Percentiles rank a stretch among this genome's conserved stretches.
Conservation (phyloP, 2,329 filamentous ascomycete species). For the Zymoseptoria brevis region DNA sequence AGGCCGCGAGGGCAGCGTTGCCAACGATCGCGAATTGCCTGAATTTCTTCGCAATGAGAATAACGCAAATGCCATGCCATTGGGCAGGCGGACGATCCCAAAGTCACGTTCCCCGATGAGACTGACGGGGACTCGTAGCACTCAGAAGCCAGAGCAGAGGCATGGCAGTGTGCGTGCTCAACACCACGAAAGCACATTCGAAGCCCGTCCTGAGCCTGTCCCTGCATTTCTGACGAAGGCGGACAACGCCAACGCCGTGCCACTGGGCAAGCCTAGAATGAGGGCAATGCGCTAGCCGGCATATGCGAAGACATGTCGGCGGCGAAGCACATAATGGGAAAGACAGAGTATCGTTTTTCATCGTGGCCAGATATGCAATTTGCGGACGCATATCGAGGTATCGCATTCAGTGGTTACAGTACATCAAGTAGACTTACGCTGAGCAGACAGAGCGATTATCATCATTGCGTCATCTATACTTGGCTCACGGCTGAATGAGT, state of each 20-base stretch:
- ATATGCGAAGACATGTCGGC: neutral
- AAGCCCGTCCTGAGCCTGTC: neutral
- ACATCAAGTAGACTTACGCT: neutral
- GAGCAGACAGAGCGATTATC: neutral
- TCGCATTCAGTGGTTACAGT: neutral
- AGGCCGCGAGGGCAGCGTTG: neutral
- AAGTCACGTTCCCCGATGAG: neutral
- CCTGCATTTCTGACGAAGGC: neutral
- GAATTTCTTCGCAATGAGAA: neutral
- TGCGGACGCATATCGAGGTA: neutral
- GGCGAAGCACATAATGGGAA: neutral
- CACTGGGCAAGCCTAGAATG: neutral
- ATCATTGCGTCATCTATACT: no score
- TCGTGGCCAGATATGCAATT: neutral
- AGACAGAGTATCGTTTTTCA: neutral
- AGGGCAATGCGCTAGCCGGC: neutral
- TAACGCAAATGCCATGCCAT: neutral
- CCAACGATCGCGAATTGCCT: neutral
- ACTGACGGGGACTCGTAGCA: neutral
- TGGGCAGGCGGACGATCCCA: neutral
- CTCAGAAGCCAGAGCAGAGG: neutral
- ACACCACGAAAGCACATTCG: neutral
- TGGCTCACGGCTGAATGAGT: no score
- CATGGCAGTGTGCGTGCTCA: neutral
- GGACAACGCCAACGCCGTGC: neutral